A percentile compares a stretch with the other conserved stretches of the same genome.
Evolutionary conservation across 345 rosid genomes (phyloP).

Genomic region (Eucalyptus shirleyi): DNA sequence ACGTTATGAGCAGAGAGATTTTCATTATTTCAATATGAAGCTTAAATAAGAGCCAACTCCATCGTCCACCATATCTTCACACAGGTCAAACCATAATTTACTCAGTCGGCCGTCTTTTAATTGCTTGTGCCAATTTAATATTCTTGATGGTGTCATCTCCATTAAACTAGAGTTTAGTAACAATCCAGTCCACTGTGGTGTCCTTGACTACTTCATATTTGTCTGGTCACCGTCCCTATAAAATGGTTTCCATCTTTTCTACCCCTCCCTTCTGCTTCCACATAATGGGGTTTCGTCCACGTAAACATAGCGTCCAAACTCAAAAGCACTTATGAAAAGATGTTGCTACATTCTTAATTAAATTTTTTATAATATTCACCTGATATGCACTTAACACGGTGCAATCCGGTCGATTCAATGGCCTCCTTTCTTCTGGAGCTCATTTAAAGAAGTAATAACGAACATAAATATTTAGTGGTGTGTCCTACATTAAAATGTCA

Average conservation of each 20-base stretch:
- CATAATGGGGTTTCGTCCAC: neutral
- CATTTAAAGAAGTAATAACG: neutral
- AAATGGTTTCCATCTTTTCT: neutral
- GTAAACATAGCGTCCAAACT: neutral
- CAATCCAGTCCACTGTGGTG: neutral
- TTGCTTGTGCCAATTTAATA: too few relatives aligned
- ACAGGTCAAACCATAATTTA: too few relatives aligned
- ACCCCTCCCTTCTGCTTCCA: neutral
- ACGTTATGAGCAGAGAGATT: too few relatives aligned
- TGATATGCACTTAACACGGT: neutral
- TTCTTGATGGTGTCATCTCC: too few relatives aligned
- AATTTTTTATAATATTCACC: too few relatives aligned
- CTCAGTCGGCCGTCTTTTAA: too few relatives aligned
- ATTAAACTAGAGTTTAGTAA: too few relatives aligned
- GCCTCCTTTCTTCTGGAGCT: neutral
- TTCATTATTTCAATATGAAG: too few relatives aligned
- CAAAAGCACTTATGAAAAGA: neutral
- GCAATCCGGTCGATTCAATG: neutral
- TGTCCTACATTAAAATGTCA: neutral
- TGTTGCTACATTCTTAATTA: too few relatives aligned
- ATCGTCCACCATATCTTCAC: too few relatives aligned
- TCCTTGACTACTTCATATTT: neutral
- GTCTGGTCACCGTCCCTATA: neutral
- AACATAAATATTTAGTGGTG: neutral
- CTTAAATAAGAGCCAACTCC: too few relatives aligned